These are phyloP conservation scores for Passiflora organensis DNA, from an alignment of 345 rosid genomes.

Conservation along the genomic window DNA sequence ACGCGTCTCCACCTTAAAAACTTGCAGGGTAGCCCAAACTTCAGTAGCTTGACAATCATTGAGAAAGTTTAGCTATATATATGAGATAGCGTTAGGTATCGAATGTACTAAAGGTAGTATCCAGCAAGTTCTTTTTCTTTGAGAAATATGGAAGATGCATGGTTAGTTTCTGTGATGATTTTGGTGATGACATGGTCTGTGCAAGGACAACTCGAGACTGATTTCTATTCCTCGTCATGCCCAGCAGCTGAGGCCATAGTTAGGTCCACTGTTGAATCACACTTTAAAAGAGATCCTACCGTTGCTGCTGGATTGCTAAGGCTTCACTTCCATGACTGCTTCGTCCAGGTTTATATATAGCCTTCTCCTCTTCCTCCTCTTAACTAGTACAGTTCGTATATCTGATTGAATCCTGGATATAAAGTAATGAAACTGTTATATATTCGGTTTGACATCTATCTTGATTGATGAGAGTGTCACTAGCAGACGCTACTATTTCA, in stretches of 20 bases:
- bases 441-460: too few species aligned
- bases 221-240: slow-evolving; percentile 58
- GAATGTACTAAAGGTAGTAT: too few species aligned
- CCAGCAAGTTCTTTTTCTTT: neutral
- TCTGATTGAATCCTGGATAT: too few species aligned
- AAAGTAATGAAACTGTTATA: too few species aligned
- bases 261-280: slow-evolving; percentile 53
- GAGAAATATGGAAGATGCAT: slow-evolving; percentile 12
- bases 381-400: neutral
- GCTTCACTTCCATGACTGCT: slow-evolving; percentile 75
- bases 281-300: slow-evolving; percentile 53
- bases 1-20: slow-evolving; percentile 24
- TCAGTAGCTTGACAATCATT: slow-evolving; percentile 8
- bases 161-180: slow-evolving; percentile 15
- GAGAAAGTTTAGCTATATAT: slow-evolving; percentile 2
- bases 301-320: slow-evolving; percentile 62
- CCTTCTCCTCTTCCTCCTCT: neutral
- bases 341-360: slow-evolving; percentile 53
- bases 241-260: slow-evolving; percentile 47
- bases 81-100: too few species aligned
- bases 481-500: slow-evolving; percentile 19
- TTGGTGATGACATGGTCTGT: slow-evolving; percentile 14
- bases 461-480: too few species aligned
- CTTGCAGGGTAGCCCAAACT: neutral
- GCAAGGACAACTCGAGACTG: slow-evolving; percentile 38